Evolutionary conservation across 2,329 filamentous ascomycete genomes (phyloP).

Genomic region (Apiospora koreana): DNA sequence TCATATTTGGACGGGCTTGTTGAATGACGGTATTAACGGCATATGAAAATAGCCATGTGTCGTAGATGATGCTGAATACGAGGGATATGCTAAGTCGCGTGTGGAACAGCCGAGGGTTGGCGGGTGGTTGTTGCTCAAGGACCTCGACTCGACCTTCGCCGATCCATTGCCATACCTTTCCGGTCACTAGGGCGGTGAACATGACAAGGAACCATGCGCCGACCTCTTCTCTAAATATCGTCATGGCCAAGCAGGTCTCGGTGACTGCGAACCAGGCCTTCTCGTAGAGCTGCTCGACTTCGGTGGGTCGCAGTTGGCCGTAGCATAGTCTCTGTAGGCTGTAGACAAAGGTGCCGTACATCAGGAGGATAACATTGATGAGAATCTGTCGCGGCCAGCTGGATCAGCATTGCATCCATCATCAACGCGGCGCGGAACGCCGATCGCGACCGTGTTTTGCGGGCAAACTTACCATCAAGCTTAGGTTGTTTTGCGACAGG

Average conservation of each 20-base stretch:
- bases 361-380: slow-evolving; percentile 83
- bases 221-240: slow-evolving; percentile 93
- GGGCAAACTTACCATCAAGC: slow-evolving; percentile 70
- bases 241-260: slow-evolving; percentile 96
- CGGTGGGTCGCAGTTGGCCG: slow-evolving; percentile 85
- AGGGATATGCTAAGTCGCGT: slow-evolving; percentile 78
- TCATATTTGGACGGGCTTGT: slow-evolving; percentile 93
- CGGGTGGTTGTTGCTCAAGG: slow-evolving; percentile 90
- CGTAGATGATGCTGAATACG: slow-evolving; percentile 75
- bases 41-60: slow-evolving; percentile 78
- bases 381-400: slow-evolving; percentile 63
- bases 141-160: slow-evolving; percentile 92
- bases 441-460: neutral
- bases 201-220: slow-evolving; percentile 94
- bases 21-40: slow-evolving; percentile 80
- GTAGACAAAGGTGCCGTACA: slow-evolving; percentile 80
- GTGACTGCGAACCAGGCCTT: slow-evolving; percentile 98
- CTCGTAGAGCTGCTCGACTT: slow-evolving; percentile 96
- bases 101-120: slow-evolving; percentile 88
- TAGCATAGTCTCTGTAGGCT: slow-evolving; percentile 88
- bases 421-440: neutral
- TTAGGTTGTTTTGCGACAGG: slow-evolving; percentile 93
- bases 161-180: slow-evolving; percentile 99
- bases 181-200: slow-evolving; percentile 89
- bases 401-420: neutral